phyloP scores from a whole-genome alignment of 352 stramenopile species.

The Phytophthora syringae region DNA sequence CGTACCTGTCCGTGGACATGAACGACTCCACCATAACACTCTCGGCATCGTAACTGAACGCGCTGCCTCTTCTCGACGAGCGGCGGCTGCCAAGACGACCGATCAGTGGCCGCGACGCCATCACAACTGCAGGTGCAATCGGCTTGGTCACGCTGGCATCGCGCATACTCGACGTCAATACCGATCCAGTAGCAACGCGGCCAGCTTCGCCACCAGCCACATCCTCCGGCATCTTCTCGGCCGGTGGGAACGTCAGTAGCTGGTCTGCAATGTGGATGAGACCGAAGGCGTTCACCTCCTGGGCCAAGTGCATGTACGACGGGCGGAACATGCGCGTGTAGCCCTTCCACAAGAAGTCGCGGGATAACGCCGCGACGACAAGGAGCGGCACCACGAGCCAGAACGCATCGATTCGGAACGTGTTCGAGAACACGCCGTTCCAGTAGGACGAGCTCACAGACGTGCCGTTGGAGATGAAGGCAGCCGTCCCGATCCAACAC shows the following conservation, averaged over 20 bases:
- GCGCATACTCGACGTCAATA: slow-evolving; percentile 34
- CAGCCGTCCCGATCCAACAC: slow-evolving; percentile 77
- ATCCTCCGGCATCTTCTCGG: slow-evolving; percentile 73
- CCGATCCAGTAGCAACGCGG: slow-evolving; percentile 19
- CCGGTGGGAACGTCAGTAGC: slow-evolving; percentile 80
- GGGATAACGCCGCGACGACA: slow-evolving; percentile 69
- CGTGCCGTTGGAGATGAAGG: slow-evolving; percentile 73
- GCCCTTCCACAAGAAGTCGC: slow-evolving; percentile 86
- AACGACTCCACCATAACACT: slow-evolving; percentile 91
- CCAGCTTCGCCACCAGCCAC: slow-evolving; percentile 35
- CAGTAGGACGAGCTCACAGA: slow-evolving; percentile 85
- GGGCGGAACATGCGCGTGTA: slow-evolving; percentile 82
- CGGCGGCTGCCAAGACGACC: slow-evolving; percentile 40
- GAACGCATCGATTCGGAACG: slow-evolving; percentile 72
- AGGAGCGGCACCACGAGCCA: slow-evolving; percentile 82
- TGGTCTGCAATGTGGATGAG: slow-evolving; percentile 69
- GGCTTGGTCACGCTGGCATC: slow-evolving; percentile 39
- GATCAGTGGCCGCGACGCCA: slow-evolving; percentile 35
- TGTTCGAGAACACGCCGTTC: slow-evolving; percentile 82
- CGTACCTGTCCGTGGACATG: slow-evolving; percentile 80
- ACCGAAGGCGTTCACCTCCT: slow-evolving; percentile 79
- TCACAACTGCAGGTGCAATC: slow-evolving; percentile 34
- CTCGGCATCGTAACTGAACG: slow-evolving; percentile 90
- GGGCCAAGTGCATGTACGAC: slow-evolving; percentile 87
- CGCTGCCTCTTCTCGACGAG: slow-evolving; percentile 62